These are phyloP conservation scores for Phytophthora colocasiae DNA, from an alignment of 352 stramenopile species.

Conservation along the genomic window DNA sequence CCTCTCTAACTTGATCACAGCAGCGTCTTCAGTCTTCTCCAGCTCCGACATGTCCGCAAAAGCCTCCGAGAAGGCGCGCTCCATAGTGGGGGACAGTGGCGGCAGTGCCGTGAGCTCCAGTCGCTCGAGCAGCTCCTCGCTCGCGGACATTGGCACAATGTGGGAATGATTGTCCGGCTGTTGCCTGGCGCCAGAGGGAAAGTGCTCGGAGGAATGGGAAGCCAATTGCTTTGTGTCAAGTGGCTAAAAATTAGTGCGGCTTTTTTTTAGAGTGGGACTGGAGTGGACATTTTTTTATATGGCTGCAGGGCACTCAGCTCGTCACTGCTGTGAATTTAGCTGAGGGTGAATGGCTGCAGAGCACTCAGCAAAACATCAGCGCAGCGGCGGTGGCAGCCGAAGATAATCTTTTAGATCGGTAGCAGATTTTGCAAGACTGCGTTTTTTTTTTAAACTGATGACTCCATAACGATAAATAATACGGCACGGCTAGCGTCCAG, in stretches of 20 bases:
- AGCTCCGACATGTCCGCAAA: constrained; percentile 44
- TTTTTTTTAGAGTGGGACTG: constrained; percentile 16
- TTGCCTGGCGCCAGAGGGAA: constrained; percentile 49
- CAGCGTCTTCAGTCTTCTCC: constrained; percentile 15
- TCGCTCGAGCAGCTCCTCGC: constrained; percentile 23
- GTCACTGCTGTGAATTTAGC: neutral
- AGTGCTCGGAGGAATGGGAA: constrained; percentile 36
- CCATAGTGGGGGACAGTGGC: constrained; percentile 43
- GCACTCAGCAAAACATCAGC: neutral
- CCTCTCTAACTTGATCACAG: constrained; percentile 30
- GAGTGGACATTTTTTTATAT: constrained; percentile 3
- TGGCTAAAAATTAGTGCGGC: constrained; percentile 14
- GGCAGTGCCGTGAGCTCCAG: constrained; percentile 35
- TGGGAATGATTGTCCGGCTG: constrained; percentile 33
- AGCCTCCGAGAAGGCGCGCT: constrained; percentile 39
- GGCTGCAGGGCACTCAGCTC: too few species aligned
- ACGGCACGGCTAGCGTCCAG: too few species aligned
- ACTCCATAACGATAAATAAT: neutral
- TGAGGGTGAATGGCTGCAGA: neutral
- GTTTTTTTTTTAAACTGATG: neutral
- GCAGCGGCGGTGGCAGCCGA: neutral
- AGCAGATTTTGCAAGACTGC: too few species aligned
- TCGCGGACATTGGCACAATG: constrained; percentile 16
- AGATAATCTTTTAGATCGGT: too few species aligned
- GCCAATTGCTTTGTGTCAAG: constrained; percentile 5